These are phyloP conservation scores for Bryoerythrophyllum caledonicum DNA, from an alignment of 225 moss, liverwort and hornwort genomes.

Conservation along the genomic window DNA sequence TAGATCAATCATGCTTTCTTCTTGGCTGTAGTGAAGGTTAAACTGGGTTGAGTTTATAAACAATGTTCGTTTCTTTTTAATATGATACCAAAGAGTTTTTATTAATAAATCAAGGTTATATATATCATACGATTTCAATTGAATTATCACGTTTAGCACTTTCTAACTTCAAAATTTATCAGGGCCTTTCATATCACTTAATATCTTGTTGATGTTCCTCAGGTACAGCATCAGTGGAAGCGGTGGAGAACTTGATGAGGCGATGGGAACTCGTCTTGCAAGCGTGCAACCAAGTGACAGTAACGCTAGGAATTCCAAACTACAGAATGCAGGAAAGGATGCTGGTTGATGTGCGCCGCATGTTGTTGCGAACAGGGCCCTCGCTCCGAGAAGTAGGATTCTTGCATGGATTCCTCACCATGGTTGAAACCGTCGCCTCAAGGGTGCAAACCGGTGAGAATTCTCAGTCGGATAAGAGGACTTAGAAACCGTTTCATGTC, in stretches of 20 bases:
- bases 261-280: slow-evolving; percentile 46
- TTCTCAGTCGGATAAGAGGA: slow-evolving; percentile 5
- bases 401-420: slow-evolving; percentile 56
- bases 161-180: too few species aligned
- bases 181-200: too few species aligned
- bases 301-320: slow-evolving; percentile 40
- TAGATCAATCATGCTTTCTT: too few species aligned
- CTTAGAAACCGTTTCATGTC: background rate
- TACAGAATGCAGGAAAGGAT: slow-evolving; percentile 55
- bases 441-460: slow-evolving; percentile 23
- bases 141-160: too few species aligned
- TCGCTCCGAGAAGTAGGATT: slow-evolving; percentile 56
- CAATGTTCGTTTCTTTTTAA: too few species aligned
- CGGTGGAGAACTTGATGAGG: slow-evolving; percentile 56
- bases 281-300: slow-evolving; percentile 44
- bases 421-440: slow-evolving; percentile 45
- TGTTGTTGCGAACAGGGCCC: slow-evolving; percentile 54
- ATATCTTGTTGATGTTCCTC: background rate
- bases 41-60: too few species aligned
- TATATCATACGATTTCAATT: too few species aligned
- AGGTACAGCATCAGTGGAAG: slow-evolving; percentile 53
- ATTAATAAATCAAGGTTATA: too few species aligned
- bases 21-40: too few species aligned
- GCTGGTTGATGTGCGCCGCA: slow-evolving; percentile 47
- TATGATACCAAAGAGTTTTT: too few species aligned